These are phyloP conservation scores for Alnus rubra DNA, from an alignment of 306 rosid genomes.

Conservation along the genomic window DNA sequence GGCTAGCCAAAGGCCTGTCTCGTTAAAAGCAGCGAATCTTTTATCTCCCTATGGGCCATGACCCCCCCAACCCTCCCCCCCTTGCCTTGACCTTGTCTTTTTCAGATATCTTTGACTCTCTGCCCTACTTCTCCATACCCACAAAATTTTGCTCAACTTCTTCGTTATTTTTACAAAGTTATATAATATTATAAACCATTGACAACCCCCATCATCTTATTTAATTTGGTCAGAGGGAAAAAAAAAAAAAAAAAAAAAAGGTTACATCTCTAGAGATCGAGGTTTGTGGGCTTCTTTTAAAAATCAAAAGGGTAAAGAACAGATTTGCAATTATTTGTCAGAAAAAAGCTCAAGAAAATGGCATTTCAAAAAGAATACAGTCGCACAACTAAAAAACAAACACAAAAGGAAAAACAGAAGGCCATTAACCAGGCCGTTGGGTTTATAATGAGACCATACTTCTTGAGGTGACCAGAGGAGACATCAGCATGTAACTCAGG, in stretches of 20 bases:
- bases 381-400: slow-evolving; percentile 14
- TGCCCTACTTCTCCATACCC: not conserved
- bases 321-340: not conserved
- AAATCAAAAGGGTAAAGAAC: no score
- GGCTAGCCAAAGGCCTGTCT: slow-evolving; percentile 56
- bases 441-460: slow-evolving; percentile 22
- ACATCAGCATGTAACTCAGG: slow-evolving; percentile 27
- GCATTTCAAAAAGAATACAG: not conserved
- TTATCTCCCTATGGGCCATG: slow-evolving; percentile 21
- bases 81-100: not conserved
- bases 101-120: not conserved
- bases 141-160: not conserved
- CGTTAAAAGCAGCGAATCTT: slow-evolving; percentile 66
- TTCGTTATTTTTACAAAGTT: not conserved
- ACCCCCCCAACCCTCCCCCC: not conserved
- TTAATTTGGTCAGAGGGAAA: no score
- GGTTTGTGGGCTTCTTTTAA: no score
- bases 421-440: slow-evolving; percentile 28
- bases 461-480: slow-evolving; percentile 29
- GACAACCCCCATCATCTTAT: not conserved
- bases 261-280: no score
- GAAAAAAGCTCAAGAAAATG: not conserved
- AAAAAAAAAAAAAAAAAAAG: no score
- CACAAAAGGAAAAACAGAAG: slow-evolving; percentile 3
- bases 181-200: not conserved